phyloP scores from a whole-genome alignment of 2,329 filamentous ascomycete species.

The Teratosphaeria destructans region DNA sequence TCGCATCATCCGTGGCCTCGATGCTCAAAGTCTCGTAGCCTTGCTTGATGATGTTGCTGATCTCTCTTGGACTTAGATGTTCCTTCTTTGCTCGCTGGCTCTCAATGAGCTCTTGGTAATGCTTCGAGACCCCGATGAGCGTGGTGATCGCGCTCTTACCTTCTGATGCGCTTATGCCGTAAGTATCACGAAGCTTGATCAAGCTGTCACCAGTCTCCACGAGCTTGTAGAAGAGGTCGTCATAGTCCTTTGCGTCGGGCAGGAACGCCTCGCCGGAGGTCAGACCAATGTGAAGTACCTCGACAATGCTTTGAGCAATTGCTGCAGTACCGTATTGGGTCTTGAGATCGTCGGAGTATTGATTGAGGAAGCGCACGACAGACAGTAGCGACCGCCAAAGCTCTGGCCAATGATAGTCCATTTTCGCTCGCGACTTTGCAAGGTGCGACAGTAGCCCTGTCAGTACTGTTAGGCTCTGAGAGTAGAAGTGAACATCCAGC shows the following conservation, averaged over 20 bases:
- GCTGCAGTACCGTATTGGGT: constrained; percentile 57
- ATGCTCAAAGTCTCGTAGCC: constrained; percentile 93
- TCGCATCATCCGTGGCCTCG: constrained; percentile 66
- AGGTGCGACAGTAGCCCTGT: constrained; percentile 76
- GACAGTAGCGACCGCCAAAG: constrained; percentile 83
- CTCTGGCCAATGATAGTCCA: constrained; percentile 89
- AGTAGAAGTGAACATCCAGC: constrained; percentile 64
- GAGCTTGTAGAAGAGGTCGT: constrained; percentile 97
- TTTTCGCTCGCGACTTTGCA: constrained; percentile 67
- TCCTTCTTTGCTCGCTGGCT: constrained; percentile 48
- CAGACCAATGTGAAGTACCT: constrained; percentile 72
- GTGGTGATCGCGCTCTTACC: constrained; percentile 65
- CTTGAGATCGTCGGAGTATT: constrained; percentile 70
- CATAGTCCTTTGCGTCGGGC: constrained; percentile 76
- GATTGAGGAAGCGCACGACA: constrained; percentile 80
- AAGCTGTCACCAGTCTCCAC: constrained; percentile 83
- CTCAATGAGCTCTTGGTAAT: constrained; percentile 77
- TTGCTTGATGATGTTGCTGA: constrained; percentile 86
- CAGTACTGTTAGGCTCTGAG: constrained; percentile 67
- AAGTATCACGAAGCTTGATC: constrained; percentile 70
- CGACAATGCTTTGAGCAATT: constrained; percentile 67
- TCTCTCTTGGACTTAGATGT: constrained; percentile 65
- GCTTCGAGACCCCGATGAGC: constrained; percentile 67
- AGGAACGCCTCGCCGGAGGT: constrained; percentile 85
- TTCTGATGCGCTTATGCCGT: constrained; percentile 36